Conservation (phyloP, 1,284 basidiomycete genomes). For the Rhodotorula sp. region DNA sequence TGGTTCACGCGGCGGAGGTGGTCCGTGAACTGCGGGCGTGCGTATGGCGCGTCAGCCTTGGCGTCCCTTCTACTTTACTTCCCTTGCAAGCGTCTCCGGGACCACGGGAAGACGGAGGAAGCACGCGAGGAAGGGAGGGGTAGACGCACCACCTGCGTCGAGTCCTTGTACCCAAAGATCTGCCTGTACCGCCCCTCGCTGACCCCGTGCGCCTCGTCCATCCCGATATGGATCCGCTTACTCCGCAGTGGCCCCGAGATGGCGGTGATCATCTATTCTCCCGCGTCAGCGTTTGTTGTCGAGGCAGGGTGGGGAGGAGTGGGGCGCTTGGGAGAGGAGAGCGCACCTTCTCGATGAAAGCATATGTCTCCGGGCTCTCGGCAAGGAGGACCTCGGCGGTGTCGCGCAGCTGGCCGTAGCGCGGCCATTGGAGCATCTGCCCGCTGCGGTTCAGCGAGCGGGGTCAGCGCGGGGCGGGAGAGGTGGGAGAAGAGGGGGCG, state of each 20-base stretch:
- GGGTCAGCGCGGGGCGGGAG: background rate
- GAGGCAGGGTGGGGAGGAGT: background rate
- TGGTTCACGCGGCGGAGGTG: constrained; percentile 49
- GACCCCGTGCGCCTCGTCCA: constrained; percentile 52
- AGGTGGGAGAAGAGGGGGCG: background rate
- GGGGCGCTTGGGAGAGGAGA: background rate
- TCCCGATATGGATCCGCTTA: constrained; percentile 50
- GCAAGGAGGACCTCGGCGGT: constrained; percentile 52
- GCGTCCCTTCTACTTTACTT: background rate
- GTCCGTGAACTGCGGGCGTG: constrained; percentile 40
- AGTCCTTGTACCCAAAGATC: constrained; percentile 50
- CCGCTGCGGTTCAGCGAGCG: constrained; percentile 30
- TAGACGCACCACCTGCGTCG: constrained; percentile 40
- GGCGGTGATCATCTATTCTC: constrained; percentile 45
- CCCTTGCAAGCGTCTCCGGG: background rate
- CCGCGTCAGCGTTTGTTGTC: background rate
- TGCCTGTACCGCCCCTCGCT: constrained; percentile 51
- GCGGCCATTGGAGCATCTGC: constrained; percentile 54
- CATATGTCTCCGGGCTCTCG: constrained; percentile 49
- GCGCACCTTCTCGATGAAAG: constrained; percentile 49
- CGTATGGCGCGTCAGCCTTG: background rate
- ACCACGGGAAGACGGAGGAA: background rate
- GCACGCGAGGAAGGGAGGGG: background rate
- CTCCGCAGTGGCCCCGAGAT: constrained; percentile 49
- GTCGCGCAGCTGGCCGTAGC: constrained; percentile 49